Base-by-base conservation (phyloP, 495 filamentous ascomycete species). In the Chaetomium fimeti region DNA sequence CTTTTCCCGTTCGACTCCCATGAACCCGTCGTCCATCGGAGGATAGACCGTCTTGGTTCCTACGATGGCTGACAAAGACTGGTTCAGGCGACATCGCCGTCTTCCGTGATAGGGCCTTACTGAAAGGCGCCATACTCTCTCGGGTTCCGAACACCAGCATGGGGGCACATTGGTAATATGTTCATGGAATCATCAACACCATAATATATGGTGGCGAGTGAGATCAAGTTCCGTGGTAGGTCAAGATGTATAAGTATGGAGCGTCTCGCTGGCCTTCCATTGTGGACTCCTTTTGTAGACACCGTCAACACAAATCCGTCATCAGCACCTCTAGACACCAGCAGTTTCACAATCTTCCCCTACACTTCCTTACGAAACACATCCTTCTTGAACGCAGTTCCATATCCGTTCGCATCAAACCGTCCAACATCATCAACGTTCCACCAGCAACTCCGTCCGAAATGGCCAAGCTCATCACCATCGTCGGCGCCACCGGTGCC, bases 401-500 rank as follows among this genome's bases (percentile, higher is more conserved):
- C 1, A 43, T 18, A 43, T 11, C 40, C 15, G 13, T 11, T 43
- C 16, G 16, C 13, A 15, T 16, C 40, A 43, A 43, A 15, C 9
- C 15, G 0, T 18, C 16, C 40, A 15, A 43, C 40, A 43, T 13
- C 4, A 43, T 43, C 40, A 36, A 36, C 32, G 8, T 43, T 6
- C 40, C 40, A 43, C 40, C 40, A 2, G 29, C 38, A 40, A 40
- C 38, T 40, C 38, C 38, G 2, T 36, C 12, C 27, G 27, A 32
- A 57, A 57, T 57, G 54, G 49, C 61, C 54, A 73, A 67, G 59
- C 66, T 85, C 66, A 74, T 89, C 72, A 81, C 81, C 29, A 75
- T 90, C 22, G 85, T 88, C 71, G 86, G 86, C 38, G 83, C 85
- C 15, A 89, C 87, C 32, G 86, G 87, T 65, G 79, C 79, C 49